Evolutionary conservation across 331 rosid genomes (phyloP), one percentile per base, ranked within the genome.

Genomic region (Spiraea crenata): DNA sequence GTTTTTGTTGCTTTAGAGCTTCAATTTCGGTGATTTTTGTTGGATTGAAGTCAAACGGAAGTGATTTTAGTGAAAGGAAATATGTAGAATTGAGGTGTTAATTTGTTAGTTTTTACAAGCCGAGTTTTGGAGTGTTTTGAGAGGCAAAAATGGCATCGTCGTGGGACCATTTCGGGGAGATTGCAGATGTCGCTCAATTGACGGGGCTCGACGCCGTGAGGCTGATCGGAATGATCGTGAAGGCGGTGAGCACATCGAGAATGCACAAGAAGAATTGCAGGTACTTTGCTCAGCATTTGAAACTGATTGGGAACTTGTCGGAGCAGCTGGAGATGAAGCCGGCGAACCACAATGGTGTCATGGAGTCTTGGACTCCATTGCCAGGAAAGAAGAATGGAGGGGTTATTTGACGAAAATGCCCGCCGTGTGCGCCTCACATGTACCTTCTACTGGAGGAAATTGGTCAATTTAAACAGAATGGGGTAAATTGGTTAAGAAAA

Each of bases 281-380:
- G 81, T 93, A 91, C n/a, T 91, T 95, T 60, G 95, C 99, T 6
- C 90, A 66, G 84, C 99, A 95, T 65, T 63, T 91, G 69, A 95
- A 91, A 93, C 75, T 95, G 80, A 91, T 95, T 37, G 97, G 97
- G 65, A 95, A 91, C 76, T 82, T 95, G 82, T 70, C 91, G 67
- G 99, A 95, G 67, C 97, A 89, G 80, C 97, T 95, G 45, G 91
- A 89, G 93, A 91, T 91, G n/a, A n/a, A n/a, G n/a, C n/a, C n/a
- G n/a, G n/a, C n/a, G n/a, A n/a, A n/a, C n/a, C n/a, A n/a, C n/a
- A n/a, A n/a, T n/a, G n/a, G n/a, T n/a, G n/a, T n/a, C n/a, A n/a
- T n/a, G n/a, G n/a, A n/a, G n/a, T n/a, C n/a, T n/a, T n/a, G n/a
- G n/a, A n/a, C n/a, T n/a, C n/a, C n/a, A n/a, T n/a, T n/a, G n/a